Base-by-base conservation (phyloP, 345 rosid species). In the Euphorbia pulcherrima region DNA sequence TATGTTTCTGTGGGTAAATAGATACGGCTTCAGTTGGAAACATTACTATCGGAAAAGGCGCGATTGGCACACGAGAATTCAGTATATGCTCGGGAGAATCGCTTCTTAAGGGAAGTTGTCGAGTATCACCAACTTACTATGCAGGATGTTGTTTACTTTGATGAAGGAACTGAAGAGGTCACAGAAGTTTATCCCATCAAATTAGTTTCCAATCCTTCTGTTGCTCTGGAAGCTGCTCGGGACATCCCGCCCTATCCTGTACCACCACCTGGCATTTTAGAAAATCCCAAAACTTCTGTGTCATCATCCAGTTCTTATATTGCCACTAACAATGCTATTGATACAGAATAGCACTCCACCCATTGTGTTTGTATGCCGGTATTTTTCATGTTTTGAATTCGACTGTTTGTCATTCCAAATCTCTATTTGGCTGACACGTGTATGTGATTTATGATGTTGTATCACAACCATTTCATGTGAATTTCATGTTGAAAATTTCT, bases 161-260 rank as follows among this genome's bases (percentile, higher is more conserved):
- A 76, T 51, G 80, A 76, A 63, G 73, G 76, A 40, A 76, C 76
- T 11, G 80, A 76, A 65, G 80, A 76, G 71, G 76, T 76, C 53
- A 72, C 76, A n/a, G 80, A 76, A 72, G 80, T 76, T 55, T 76
- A 76, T 72, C 67, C 98, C 29, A 67, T 78, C 64, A 87, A 80
- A 74, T 80, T 79, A 28, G 74, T 63, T 20, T 26, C 73, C 47
- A 24, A 65, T 13, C 26, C 62, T 60, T 26, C 80, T 1, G 74
- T 69, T 44, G 64, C 74, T 28, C 60, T 69, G 28, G 74, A 2
- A 20, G 33, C 56, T 18, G 55, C 48, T 11, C 67, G 26, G 21
- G 83, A 81, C 29, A 60, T 70, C 52, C 41, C 69, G 47, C 76
- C 78, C 61, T 71, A 24, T 29, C 83, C 85, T 37, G 73, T 81